Evolutionary conservation across 306 rosid genomes (phyloP).

Genomic region (Castanea crenata): DNA sequence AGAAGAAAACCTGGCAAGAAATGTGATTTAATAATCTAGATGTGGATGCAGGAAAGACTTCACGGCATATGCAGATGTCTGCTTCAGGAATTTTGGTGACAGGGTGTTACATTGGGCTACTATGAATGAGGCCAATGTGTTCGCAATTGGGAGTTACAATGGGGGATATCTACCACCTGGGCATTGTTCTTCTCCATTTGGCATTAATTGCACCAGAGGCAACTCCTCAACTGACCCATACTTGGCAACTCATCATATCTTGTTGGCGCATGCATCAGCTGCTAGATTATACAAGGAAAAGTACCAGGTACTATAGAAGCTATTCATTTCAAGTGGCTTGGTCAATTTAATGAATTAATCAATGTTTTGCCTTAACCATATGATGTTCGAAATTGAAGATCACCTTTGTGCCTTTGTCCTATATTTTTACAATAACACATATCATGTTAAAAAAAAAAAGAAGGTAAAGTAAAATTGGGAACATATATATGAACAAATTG

Average conservation of each 20-base stretch:
- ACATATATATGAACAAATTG: no score
- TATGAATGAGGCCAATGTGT: slow-evolving; percentile 37
- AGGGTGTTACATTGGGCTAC: slow-evolving; percentile 57
- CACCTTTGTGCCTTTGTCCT: no score
- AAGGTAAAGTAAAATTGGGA: no score
- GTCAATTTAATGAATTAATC: no score
- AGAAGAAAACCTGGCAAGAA: not conserved
- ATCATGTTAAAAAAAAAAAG: no score
- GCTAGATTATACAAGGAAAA: slow-evolving; percentile 35
- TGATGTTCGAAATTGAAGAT: no score
- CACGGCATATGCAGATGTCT: not conserved
- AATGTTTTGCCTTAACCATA: no score
- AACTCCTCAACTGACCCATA: slow-evolving; percentile 54
- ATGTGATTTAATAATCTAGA: no score
- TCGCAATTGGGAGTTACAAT: slow-evolving; percentile 25
- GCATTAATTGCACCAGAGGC: slow-evolving; percentile 36
- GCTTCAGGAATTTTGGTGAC: slow-evolving; percentile 55
- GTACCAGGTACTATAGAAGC: no score
- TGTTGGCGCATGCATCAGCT: slow-evolving; percentile 45
- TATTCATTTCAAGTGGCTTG: no score
- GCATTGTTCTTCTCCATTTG: slow-evolving; percentile 25
- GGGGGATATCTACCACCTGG: slow-evolving; percentile 25
- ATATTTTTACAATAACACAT: no score
- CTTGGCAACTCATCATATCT: slow-evolving; percentile 39
- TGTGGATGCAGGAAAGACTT: no score